Evolutionary conservation across 106 monocot genomes (phyloP).

Genomic region (Iris macrosiphon): DNA sequence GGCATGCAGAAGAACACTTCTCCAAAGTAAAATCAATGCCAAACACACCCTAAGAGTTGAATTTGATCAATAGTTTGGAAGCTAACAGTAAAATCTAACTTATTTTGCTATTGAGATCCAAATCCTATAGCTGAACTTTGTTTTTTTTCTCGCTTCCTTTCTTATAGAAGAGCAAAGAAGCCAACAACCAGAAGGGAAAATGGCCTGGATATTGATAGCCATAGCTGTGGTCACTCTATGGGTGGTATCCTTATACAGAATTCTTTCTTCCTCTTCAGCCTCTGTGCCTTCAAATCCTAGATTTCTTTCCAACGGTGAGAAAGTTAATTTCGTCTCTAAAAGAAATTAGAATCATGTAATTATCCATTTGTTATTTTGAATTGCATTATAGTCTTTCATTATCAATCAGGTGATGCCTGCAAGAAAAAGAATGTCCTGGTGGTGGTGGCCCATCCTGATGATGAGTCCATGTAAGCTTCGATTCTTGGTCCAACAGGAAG

Average conservation of each 20-base stretch:
- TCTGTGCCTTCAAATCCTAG: slow-evolving; percentile 3
- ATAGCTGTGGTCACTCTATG: slow-evolving; percentile 8
- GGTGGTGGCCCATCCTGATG: slow-evolving; percentile 89
- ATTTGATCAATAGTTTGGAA: no score
- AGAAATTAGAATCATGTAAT: background rate
- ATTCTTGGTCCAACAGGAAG: background rate
- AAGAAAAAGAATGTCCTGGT: slow-evolving; percentile 57
- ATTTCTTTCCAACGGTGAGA: slow-evolving; percentile 13
- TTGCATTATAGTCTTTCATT: background rate
- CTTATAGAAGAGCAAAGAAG: no score
- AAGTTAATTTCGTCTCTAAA: background rate
- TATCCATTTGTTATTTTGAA: background rate
- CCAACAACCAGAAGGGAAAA: no score
- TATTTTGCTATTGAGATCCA: no score
- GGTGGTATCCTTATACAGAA: slow-evolving; percentile 17
- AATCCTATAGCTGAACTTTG: no score
- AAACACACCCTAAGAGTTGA: no score
- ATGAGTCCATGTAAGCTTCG: slow-evolving; percentile 84
- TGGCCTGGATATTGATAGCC: slow-evolving; percentile 18
- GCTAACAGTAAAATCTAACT: no score
- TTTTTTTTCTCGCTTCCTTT: no score
- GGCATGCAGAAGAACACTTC: no score
- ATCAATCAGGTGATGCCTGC: slow-evolving; percentile 8
- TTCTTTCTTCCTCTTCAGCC: slow-evolving; percentile 11
- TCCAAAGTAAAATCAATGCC: no score